These are phyloP conservation scores for Paecilomyces formosus DNA, from an alignment of 2,329 filamentous ascomycete genomes.

Conservation along the genomic window DNA sequence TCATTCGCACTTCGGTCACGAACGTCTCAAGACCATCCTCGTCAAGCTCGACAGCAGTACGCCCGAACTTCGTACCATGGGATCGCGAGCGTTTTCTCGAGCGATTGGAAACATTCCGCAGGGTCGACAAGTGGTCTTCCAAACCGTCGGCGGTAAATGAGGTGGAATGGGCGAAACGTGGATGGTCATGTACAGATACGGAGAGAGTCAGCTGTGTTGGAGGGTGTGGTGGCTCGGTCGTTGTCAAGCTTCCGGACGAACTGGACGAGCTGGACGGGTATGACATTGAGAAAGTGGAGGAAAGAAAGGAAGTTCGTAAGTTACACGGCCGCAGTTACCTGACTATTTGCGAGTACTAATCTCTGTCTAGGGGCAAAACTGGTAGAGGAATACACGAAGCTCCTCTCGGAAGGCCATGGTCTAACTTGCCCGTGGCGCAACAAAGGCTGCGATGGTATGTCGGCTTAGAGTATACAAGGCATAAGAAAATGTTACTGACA, in stretches of 20 bases:
- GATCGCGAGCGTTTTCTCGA: constrained; percentile 76
- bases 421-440: constrained; percentile 81
- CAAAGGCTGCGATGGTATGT: constrained; percentile 73
- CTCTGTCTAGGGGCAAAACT: constrained; percentile 51
- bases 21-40: constrained; percentile 18
- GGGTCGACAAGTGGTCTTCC: constrained; percentile 86
- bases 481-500: constrained; percentile 13
- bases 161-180: constrained; percentile 88
- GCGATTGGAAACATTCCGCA: constrained; percentile 79
- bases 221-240: constrained; percentile 74
- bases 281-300: constrained; percentile 33
- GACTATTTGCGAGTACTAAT: constrained; percentile 3
- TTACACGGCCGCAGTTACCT: constrained; percentile 4
- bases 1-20: constrained; percentile 9
- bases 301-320: constrained; percentile 36
- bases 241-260: constrained; percentile 68
- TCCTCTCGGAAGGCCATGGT: constrained; percentile 68
- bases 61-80: constrained; percentile 74
- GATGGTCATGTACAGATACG: constrained; percentile 78
- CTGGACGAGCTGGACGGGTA: constrained; percentile 48
- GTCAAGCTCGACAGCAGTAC: constrained; percentile 21
- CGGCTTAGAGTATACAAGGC: background rate
- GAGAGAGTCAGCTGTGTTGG: constrained; percentile 77
- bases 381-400: constrained; percentile 65
- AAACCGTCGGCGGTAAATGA: constrained; percentile 83